These are phyloP conservation scores for Acrasis kona DNA, from an alignment of 78 protist species.

Conservation along the genomic window DNA sequence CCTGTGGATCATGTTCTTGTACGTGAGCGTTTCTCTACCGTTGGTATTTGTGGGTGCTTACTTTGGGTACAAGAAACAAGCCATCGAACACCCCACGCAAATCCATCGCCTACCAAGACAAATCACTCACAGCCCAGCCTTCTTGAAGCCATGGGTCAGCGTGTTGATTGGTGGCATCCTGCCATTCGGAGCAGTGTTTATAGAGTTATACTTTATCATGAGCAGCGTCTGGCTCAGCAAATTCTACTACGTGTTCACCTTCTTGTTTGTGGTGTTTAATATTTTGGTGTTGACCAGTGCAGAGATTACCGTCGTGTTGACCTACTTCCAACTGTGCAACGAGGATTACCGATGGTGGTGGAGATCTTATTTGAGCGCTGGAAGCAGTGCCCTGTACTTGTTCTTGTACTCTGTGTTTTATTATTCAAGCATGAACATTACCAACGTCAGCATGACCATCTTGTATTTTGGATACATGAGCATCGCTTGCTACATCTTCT, in stretches of 20 bases:
- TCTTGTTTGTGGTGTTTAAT: slow-evolving; percentile 27
- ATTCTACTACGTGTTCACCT: slow-evolving; percentile 59
- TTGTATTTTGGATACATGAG: slow-evolving; percentile 82
- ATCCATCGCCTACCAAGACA: slow-evolving; percentile 86
- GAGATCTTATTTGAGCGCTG: slow-evolving; percentile 27
- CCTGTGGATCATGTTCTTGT: slow-evolving; percentile 42
- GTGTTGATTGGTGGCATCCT: slow-evolving; percentile 22
- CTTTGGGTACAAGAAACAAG: slow-evolving; percentile 67
- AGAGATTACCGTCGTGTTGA: slow-evolving; percentile 19
- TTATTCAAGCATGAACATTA: background rate
- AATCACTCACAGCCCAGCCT: slow-evolving; percentile 76
- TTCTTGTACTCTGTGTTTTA: slow-evolving; percentile 19
- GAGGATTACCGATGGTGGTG: slow-evolving; percentile 53
- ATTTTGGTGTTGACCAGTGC: slow-evolving; percentile 14
- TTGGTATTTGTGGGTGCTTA: slow-evolving; percentile 79
- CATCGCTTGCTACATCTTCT: slow-evolving; percentile 57
- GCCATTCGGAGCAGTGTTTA: slow-evolving; percentile 65
- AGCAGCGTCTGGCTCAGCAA: slow-evolving; percentile 39
- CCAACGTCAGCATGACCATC: background rate
- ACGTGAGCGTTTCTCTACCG: slow-evolving; percentile 69
- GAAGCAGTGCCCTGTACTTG: slow-evolving; percentile 10
- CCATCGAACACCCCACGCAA: slow-evolving; percentile 55
- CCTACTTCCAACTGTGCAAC: slow-evolving; percentile 36
- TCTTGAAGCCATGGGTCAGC: background rate
- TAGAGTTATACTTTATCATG: slow-evolving; percentile 66